A percentile compares a stretch with the other conserved stretches of the same genome.
Evolutionary conservation across 352 stramenopile species (phyloP).

Genomic region (Saprolegnia parasitica): DNA sequence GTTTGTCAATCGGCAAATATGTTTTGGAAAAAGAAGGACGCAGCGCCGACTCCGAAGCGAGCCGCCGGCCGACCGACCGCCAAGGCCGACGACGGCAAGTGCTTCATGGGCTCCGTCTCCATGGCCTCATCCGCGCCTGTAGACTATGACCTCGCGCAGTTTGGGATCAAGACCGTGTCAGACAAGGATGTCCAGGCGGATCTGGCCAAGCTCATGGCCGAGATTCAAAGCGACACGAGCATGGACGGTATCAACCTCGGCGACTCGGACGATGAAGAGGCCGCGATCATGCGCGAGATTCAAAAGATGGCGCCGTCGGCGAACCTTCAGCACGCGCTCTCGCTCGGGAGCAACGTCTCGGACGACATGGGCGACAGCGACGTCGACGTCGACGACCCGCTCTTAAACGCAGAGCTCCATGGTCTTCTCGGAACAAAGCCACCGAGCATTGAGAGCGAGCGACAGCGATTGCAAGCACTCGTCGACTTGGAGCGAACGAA

Average conservation of each 20-base stretch:
- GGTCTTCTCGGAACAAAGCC: background rate
- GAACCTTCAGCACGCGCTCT: background rate
- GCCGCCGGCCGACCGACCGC: background rate
- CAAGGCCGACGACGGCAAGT: conserved; percentile 1
- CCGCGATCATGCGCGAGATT: conserved; percentile 20
- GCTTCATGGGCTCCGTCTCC: background rate
- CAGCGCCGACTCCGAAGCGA: background rate
- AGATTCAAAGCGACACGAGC: background rate
- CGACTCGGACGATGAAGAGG: conserved; percentile 15
- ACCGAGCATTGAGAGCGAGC: background rate
- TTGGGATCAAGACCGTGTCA: conserved; percentile 63
- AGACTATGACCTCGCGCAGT: conserved; percentile 36
- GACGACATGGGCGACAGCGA: conserved; percentile 14
- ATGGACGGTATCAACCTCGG: background rate
- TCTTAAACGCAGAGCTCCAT: conserved; percentile 14
- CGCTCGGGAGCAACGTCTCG: background rate
- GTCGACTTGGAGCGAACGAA: conserved; percentile 24
- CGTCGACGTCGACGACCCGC: conserved; percentile 10
- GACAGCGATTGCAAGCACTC: background rate
- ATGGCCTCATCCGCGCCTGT: conserved; percentile 1
- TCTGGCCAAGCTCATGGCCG: conserved; percentile 50
- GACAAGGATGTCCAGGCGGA: conserved; percentile 69
- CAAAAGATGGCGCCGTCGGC: conserved; percentile 2
- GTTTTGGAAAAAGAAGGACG: conserved; percentile 27
- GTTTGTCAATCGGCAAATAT: background rate